These are phyloP conservation scores for Davidsoniella eucalypti DNA, from an alignment of 2,329 filamentous ascomycete species.

Conservation along the genomic window DNA sequence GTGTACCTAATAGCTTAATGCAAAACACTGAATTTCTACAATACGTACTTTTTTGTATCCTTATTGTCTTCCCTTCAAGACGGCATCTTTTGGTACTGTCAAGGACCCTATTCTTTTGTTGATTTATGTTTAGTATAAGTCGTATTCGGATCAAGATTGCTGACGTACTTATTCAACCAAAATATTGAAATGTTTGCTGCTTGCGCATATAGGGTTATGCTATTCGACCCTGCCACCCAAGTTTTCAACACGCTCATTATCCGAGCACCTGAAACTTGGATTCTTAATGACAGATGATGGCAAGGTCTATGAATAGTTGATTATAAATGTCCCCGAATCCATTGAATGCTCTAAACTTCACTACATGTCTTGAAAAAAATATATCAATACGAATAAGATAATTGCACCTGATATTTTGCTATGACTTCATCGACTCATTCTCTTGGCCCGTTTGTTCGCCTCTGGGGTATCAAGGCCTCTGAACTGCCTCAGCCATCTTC, in stretches of 20 bases:
- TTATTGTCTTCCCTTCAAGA: background rate
- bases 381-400: background rate
- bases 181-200: too few relatives aligned
- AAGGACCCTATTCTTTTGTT: too few relatives aligned
- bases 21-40: constrained; percentile 3
- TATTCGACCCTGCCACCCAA: too few relatives aligned
- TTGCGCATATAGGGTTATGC: background rate
- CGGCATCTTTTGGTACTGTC: too few relatives aligned
- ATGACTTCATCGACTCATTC: constrained; percentile 7
- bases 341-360: background rate
- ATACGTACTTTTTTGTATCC: background rate
- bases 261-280: constrained; percentile 9
- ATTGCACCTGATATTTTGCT: background rate
- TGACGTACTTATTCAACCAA: too few relatives aligned
- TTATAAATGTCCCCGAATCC: too few relatives aligned
- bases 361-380: background rate
- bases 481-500: constrained; percentile 30
- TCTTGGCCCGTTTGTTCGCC: constrained; percentile 34
- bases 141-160: constrained; percentile 3
- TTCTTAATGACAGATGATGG: too few relatives aligned
- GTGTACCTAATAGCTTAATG: background rate
- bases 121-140: background rate
- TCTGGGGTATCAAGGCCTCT: constrained; percentile 32
- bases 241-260: background rate
- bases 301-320: too few relatives aligned